Conservation (phyloP, 2,329 filamentous ascomycete species). For the Ophiobolus disseminans region DNA sequence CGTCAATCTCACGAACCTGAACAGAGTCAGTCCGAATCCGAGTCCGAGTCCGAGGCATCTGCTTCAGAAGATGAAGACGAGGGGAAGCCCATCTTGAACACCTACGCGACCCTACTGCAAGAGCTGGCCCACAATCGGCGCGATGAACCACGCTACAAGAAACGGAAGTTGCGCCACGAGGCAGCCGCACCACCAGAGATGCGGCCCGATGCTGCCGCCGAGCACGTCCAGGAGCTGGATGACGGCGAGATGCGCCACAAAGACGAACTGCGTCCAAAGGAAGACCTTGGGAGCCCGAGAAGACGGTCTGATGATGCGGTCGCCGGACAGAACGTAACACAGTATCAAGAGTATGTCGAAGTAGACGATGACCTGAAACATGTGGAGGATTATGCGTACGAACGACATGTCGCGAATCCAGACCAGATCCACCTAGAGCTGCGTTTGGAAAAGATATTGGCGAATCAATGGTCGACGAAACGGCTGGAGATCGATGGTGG, state of each 20-base stretch:
- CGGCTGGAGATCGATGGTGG: constrained; percentile 43
- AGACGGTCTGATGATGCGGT: no score
- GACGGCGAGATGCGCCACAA: no score
- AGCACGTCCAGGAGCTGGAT: no score
- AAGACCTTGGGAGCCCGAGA: no score
- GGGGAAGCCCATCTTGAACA: constrained; percentile 42
- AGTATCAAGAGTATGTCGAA: constrained; percentile 3
- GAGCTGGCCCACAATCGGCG: constrained; percentile 56
- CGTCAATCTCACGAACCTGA: constrained; percentile 27
- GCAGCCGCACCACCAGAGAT: no score
- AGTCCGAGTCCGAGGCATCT: constrained; percentile 26
- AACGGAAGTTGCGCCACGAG: constrained; percentile 63
- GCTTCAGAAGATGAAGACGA: constrained; percentile 29
- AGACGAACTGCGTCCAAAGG: no score
- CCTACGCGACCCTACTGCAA: constrained; percentile 65
- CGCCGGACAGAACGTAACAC: no score
- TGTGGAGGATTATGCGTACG: constrained; percentile 75
- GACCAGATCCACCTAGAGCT: constrained; percentile 66
- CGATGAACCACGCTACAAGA: constrained; percentile 59
- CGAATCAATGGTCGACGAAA: constrained; percentile 58
- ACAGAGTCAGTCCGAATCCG: constrained; percentile 27
- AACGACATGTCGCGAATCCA: constrained; percentile 76
- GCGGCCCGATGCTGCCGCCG: no score
- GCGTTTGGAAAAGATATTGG: constrained; percentile 56
- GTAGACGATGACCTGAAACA: constrained; percentile 28